Evolutionary conservation across 371 early-diverging fungal genomes (phyloP), one percentile per base, ranked within the genome.

Genomic region (Lichtheimia ornata): DNA sequence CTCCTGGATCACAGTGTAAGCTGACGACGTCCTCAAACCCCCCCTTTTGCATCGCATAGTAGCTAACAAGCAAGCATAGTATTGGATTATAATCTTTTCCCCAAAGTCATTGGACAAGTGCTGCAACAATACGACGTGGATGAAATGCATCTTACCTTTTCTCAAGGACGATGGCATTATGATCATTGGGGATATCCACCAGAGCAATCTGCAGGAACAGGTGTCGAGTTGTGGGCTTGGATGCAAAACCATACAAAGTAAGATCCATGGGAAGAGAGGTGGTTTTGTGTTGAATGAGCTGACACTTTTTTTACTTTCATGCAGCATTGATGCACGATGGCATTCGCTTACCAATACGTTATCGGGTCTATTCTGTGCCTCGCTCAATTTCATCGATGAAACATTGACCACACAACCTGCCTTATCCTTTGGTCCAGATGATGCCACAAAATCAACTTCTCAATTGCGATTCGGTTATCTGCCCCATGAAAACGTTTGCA

Each of bases 281-380:
- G 22, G 14, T 22, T 50, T 1, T 50, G 50, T 22, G 22, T 22
- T 15, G 3, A 6, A 9, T 7, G 15, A 6, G 12, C 18, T 18
- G 40, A 18, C 20, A 40, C 42, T 43, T n/a, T 7, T 4, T 9
- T 58, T 15, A 49, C 20, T 47, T 20, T 47, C n/a, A 24, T 59
- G 17, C 51, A 92, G 91, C 44, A 73, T 87, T 4, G 85, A 91
- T 30, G 62, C 61, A 28, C 74, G 84, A 45, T 97, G 98, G 98
- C 86, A 83, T 49, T 88, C 91, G 4, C 70, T 97, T 59, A 91
- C 94, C n/a, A 93, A 95, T 68, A 88, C 95, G 0, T 80, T 96
- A 24, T 91, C 96, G 3, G 97, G 97, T 3, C 73, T 97, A 49
- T 97, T 95, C 61, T 97, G 98, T 70, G 96, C 96, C 1, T 98